A percentile compares a stretch with the other conserved stretches of the same genome.
Evolutionary conservation across 495 filamentous ascomycete species (phyloP).

Genomic region (Pyronema domesticum): DNA sequence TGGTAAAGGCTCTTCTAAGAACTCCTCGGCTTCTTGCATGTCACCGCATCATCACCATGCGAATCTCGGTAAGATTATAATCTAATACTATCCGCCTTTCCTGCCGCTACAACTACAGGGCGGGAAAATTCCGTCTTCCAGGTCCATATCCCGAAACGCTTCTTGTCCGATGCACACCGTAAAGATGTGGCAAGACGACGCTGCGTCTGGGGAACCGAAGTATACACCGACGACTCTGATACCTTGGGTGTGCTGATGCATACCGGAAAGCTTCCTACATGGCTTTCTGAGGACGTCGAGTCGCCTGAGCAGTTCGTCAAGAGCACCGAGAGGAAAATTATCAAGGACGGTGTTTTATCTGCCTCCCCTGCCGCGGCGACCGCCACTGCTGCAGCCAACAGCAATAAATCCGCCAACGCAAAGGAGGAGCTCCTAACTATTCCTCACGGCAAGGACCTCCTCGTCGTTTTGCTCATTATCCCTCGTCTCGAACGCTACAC

Average conservation of each 20-base stretch:
- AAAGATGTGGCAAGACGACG: conserved; percentile 65
- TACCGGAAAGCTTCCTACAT: conserved; percentile 75
- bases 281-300: conserved; percentile 60
- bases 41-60: too few species aligned
- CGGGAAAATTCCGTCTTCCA: conserved; percentile 84
- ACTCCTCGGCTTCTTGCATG: too few species aligned
- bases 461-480: conserved; percentile 69
- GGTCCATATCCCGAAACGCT: conserved; percentile 63
- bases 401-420: conserved; percentile 18
- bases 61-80: too few species aligned
- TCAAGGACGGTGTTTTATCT: conserved; percentile 10
- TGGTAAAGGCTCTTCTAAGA: too few species aligned
- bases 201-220: conserved; percentile 76
- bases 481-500: conserved; percentile 61
- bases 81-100: too few species aligned
- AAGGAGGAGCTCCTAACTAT: conserved; percentile 20
- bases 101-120: too few species aligned
- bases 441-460: conserved; percentile 41
- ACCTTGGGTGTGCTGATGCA: conserved; percentile 86
- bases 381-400: conserved; percentile 3
- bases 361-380: conserved; percentile 11
- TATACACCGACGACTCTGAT: conserved; percentile 95
- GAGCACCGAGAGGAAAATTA: conserved; percentile 23
- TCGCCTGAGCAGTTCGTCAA: conserved; percentile 29
- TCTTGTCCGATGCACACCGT: conserved; percentile 46